Base-by-base conservation (phyloP, 331 rosid species). In the Quercus lobata region DNA sequence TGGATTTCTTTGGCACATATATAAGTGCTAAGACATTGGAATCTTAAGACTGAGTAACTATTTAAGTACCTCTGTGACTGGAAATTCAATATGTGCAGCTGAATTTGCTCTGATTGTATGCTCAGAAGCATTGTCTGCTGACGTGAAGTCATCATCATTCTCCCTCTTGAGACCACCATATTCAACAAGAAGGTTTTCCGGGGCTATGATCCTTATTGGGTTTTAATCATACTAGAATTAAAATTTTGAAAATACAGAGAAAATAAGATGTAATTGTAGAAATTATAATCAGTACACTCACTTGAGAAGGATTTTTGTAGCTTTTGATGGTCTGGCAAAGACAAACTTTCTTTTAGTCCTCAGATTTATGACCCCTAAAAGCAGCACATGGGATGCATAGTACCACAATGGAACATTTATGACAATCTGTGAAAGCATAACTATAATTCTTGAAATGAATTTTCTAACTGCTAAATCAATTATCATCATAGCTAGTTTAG, bases 91-190 rank as follows among this genome's bases (percentile, higher is more conserved):
- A 49, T 22, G 44, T 1, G 84, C 80, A 63, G 71, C 73, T 10
- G 88, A 58, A 44, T 61, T 90, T 83, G 65, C 91, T 83, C 30
- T 88, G 74, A 95, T 78, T 66, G 52, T 74, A 21, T 49, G 72
- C 87, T 86, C 87, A 19, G 68, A 79, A 74, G 84, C 84, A 75
- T 81, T 84, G 71, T 93, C 97, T 32, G 53, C 79, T 15, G 92
- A 73, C 0, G 97, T 78, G 32, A 96, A 93, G 22, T 89, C 93
- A 7, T 75, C 77, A 37, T 93, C 96, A 3, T 73, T 82, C 16
- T 91, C 92, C 83, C 99, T 84, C 76, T 83, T 84, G 55, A 96
- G 93, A 78, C 99, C 99, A 0, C 99, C 97, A 76, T 87, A 87
- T 80, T 90, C 86, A 73, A 80, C 85, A 22, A 97, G 93, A 81